phyloP scores from a whole-genome alignment of 805 yeast genomes.

The Lachancea waltii region DNA sequence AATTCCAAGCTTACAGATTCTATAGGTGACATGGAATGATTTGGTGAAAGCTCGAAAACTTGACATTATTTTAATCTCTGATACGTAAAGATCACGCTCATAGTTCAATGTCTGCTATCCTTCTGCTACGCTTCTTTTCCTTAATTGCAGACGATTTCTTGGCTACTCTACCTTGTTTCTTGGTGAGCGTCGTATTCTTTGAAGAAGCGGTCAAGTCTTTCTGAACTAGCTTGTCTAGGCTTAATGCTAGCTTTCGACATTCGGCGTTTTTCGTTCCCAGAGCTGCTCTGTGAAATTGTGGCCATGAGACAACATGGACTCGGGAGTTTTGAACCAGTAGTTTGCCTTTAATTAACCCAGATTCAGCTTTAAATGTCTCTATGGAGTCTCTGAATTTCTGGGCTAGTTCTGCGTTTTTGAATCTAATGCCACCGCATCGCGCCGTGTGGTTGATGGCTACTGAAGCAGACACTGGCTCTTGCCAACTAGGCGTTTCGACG shows the following conservation, averaged over 20 bases:
- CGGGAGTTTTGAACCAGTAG: constrained; percentile 5
- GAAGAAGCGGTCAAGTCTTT: constrained; percentile 2
- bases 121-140: not conserved
- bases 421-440: constrained; percentile 24
- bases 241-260: constrained; percentile 18
- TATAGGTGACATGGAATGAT: too few relatives aligned
- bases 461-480: constrained; percentile 17
- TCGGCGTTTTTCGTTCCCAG: constrained; percentile 21
- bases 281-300: constrained; percentile 11
- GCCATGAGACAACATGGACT: constrained; percentile 7
- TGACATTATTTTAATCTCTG: not conserved
- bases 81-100: too few relatives aligned
- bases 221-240: constrained; percentile 14
- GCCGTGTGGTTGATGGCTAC: constrained; percentile 24
- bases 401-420: constrained; percentile 12
- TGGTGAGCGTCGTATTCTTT: constrained; percentile 3
- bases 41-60: not conserved
- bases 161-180: constrained; percentile 14
- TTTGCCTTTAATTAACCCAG: constrained; percentile 4
- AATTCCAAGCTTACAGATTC: too few relatives aligned
- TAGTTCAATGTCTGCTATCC: constrained; percentile 5
- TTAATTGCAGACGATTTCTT: constrained; percentile 4
- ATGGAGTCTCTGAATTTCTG: not conserved
- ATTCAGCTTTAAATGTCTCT: constrained; percentile 1
- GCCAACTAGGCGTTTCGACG: constrained; percentile 16